Percentiles rank a stretch among this genome's conserved stretches.
These are phyloP conservation scores for Leccinum ochraceum DNA, from an alignment of 768 basidiomycete genomes.

Conservation along the genomic window DNA sequence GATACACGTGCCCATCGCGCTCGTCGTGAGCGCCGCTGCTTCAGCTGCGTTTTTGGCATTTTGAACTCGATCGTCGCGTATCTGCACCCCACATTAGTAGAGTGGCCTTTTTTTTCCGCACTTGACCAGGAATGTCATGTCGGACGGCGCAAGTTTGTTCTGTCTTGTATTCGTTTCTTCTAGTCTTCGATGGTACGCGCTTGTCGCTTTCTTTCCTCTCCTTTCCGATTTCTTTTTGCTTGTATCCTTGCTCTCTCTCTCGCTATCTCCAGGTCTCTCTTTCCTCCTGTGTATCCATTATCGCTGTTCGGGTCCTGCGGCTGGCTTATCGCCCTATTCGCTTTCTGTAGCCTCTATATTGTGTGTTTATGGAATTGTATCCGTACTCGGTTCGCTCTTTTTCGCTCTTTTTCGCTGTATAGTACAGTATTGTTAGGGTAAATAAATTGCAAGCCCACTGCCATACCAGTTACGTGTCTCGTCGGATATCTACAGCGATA, in stretches of 20 bases:
- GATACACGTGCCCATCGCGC: not conserved
- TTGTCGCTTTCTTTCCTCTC: not conserved
- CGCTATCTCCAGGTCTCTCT: not conserved
- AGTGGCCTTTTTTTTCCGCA: not conserved
- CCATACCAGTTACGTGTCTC: too few relatives aligned
- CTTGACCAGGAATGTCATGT: not conserved
- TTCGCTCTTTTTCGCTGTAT: too few relatives aligned
- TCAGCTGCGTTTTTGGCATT: not conserved
- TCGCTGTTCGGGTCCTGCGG: too few relatives aligned
- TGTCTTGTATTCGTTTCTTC: not conserved
- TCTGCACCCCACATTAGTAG: not conserved
- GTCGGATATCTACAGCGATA: too few relatives aligned
- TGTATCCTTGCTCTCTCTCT: not conserved
- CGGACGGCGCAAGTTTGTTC: too few relatives aligned
- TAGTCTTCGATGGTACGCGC: not conserved
- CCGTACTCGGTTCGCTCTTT: too few relatives aligned
- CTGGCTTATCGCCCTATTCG: too few relatives aligned
- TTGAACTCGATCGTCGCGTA: not conserved
- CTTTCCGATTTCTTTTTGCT: not conserved
- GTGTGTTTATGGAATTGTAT: too few relatives aligned
- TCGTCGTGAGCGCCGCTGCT: slow-evolving; percentile 7
- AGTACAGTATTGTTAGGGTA: too few relatives aligned
- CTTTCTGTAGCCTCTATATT: too few relatives aligned
- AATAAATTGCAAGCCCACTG: too few relatives aligned
- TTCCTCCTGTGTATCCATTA: too few relatives aligned